Evolutionary conservation across 306 rosid species (phyloP).

Genomic region (Cicer yamashitae): DNA sequence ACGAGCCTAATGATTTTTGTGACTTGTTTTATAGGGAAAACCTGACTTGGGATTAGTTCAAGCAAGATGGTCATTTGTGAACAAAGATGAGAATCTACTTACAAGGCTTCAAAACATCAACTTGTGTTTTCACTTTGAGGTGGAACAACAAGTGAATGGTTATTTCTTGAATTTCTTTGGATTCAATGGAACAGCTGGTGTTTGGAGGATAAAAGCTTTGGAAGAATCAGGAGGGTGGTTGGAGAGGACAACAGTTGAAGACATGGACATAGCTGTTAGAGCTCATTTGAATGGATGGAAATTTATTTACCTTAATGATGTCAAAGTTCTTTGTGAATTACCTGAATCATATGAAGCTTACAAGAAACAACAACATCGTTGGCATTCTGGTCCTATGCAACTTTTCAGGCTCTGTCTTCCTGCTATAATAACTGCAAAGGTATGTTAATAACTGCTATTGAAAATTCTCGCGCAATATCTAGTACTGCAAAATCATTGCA

Average conservation of each 20-base stretch:
- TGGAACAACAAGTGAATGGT: constrained; percentile 98
- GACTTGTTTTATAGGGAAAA: constrained; percentile 67
- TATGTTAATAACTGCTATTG: background rate
- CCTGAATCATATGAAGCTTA: constrained; percentile 98
- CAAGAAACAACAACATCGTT: constrained; percentile 96
- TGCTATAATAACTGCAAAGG: constrained; percentile 84
- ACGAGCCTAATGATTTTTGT: background rate
- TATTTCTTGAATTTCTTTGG: constrained; percentile 89
- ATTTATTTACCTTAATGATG: constrained; percentile 92
- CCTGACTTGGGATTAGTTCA: constrained; percentile 95
- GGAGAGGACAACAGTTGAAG: constrained; percentile 97
- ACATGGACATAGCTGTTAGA: constrained; percentile 96
- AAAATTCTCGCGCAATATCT: too few relatives aligned
- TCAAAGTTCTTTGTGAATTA: constrained; percentile 84
- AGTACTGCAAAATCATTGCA: background rate
- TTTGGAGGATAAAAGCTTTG: constrained; percentile 92
- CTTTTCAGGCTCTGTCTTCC: constrained; percentile 93
- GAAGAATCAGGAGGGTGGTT: constrained; percentile 99
- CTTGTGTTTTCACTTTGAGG: constrained; percentile 98
- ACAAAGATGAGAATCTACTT: constrained; percentile 93
- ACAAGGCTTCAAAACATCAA: constrained; percentile 95
- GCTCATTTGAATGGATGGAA: constrained; percentile 98
- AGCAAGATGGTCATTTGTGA: constrained; percentile 94
- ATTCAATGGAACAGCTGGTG: constrained; percentile 98
- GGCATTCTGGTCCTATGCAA: constrained; percentile 99